These are phyloP conservation scores for Arabidopsis suecica DNA, from an alignment of 345 rosid genomes.

Conservation along the genomic window DNA sequence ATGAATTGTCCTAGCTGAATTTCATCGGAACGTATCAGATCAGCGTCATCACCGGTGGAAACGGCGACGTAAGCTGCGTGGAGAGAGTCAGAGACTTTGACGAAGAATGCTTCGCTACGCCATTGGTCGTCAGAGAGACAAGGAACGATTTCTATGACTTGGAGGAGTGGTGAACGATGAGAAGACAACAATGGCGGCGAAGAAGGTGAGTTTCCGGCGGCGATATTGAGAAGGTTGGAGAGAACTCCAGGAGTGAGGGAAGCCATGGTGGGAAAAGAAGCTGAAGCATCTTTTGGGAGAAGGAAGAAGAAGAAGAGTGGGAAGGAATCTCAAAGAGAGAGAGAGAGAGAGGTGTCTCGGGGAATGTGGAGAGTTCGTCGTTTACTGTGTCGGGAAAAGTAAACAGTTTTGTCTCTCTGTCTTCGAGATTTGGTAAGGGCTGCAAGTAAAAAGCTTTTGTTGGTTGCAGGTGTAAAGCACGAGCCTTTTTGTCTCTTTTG, in stretches of 20 bases:
- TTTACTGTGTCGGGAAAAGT: slow-evolving; percentile 10
- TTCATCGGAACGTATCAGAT: slow-evolving; percentile 55
- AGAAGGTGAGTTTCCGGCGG: slow-evolving; percentile 44
- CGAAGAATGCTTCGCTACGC: slow-evolving; percentile 56
- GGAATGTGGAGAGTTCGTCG: slow-evolving; percentile 43
- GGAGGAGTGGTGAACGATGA: slow-evolving; percentile 57
- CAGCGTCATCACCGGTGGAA: slow-evolving; percentile 46
- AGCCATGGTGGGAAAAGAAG: slow-evolving; percentile 44
- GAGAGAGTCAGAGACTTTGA: slow-evolving; percentile 63
- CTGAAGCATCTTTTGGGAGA: slow-evolving; percentile 27
- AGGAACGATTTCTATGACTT: slow-evolving; percentile 60
- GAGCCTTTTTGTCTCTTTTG: slow-evolving; percentile 6
- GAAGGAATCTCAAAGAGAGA: slow-evolving; percentile 43
- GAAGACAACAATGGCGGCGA: slow-evolving; percentile 30
- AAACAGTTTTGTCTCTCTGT: slow-evolving; percentile 40
- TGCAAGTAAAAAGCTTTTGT: slow-evolving; percentile 23
- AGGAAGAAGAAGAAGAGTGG: slow-evolving; percentile 16
- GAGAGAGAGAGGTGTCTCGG: slow-evolving; percentile 36
- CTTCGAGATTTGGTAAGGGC: slow-evolving; percentile 39
- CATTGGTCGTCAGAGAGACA: slow-evolving; percentile 54
- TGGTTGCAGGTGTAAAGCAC: slow-evolving; percentile 41
- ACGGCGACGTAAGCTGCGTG: slow-evolving; percentile 60
- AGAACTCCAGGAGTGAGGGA: slow-evolving; percentile 59
- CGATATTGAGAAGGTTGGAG: slow-evolving; percentile 50
- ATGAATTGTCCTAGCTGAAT: slow-evolving; percentile 62